A percentile compares a stretch with the other conserved stretches of the same genome.
Evolutionary conservation across 1,139 yeast species (phyloP).

Genomic region (Wickerhamiella pararugosa): DNA sequence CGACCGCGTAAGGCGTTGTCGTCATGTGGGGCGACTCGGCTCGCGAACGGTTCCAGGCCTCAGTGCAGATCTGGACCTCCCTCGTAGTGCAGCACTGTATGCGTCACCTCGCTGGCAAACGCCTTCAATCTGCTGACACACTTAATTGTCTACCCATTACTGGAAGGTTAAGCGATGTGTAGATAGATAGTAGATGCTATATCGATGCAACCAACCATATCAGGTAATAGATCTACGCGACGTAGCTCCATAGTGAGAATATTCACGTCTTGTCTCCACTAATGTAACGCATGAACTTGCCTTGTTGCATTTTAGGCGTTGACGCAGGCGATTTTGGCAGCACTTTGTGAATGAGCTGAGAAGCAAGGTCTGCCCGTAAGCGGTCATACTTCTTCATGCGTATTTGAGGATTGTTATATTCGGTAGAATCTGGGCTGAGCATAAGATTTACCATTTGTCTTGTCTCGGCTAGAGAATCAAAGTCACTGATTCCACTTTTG

Average conservation of each 20-base stretch:
- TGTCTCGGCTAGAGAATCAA: constrained; percentile 35
- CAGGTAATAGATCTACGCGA: background rate
- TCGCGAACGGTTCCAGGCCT: background rate
- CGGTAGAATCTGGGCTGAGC: constrained; percentile 31
- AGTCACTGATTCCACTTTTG: constrained; percentile 7
- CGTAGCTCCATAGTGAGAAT: background rate
- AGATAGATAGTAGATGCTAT: too few species aligned
- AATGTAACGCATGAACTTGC: constrained; percentile 14
- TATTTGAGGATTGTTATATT: constrained; percentile 36
- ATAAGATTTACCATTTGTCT: constrained; percentile 46
- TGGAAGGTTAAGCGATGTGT: background rate
- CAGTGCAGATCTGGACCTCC: background rate
- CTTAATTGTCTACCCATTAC: background rate
- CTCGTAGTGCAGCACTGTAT: too few species aligned
- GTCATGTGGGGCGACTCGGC: background rate
- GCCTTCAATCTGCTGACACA: background rate
- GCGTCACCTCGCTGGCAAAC: too few species aligned
- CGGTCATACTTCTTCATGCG: constrained; percentile 49
- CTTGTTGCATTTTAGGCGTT: constrained; percentile 9
- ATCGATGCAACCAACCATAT: background rate
- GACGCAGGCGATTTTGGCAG: constrained; percentile 3
- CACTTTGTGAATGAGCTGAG: constrained; percentile 29
- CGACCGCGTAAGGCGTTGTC: constrained; percentile 1
- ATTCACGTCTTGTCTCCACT: constrained; percentile 10
- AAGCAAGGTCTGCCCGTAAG: constrained; percentile 45